These are phyloP conservation scores for Danielozyma ontarioensis DNA, from an alignment of 805 yeast species.

Conservation along the genomic window DNA sequence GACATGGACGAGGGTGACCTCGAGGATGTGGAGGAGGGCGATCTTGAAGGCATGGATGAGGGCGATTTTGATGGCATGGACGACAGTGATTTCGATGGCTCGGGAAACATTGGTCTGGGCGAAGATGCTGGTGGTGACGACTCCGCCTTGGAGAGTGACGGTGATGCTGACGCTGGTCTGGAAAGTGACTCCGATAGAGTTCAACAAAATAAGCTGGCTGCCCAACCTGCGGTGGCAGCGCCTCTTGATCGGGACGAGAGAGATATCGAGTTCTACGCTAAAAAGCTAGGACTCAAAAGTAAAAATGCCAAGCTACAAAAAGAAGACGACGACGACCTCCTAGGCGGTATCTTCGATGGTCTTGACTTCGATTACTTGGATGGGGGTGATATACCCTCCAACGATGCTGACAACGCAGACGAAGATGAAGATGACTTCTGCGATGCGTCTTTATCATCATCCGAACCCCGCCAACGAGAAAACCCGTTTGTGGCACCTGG, in stretches of 20 bases:
- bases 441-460: too few species aligned
- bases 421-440: slow-evolving; percentile 16
- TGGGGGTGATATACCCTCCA: background rate
- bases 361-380: slow-evolving; percentile 44
- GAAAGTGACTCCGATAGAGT: slow-evolving; percentile 41
- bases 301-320: slow-evolving; percentile 42
- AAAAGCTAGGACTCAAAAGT: slow-evolving; percentile 64
- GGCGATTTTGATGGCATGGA: slow-evolving; percentile 10
- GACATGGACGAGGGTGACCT: slow-evolving; percentile 10
- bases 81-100: slow-evolving; percentile 13
- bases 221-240: slow-evolving; percentile 15
- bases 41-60: slow-evolving; percentile 3
- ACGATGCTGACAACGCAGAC: slow-evolving; percentile 9
- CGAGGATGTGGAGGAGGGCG: slow-evolving; percentile 9
- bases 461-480: background rate
- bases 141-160: slow-evolving; percentile 1
- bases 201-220: slow-evolving; percentile 35
- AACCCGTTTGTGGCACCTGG: slow-evolving; percentile 17
- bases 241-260: slow-evolving; percentile 58
- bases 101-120: too few species aligned
- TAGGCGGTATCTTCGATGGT: slow-evolving; percentile 82
- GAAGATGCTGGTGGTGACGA: slow-evolving; percentile 13
- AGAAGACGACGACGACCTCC: slow-evolving; percentile 62
- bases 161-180: slow-evolving; percentile 11
- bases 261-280: slow-evolving; percentile 79